A percentile compares a stretch with the other conserved stretches of the same genome.
These are phyloP conservation scores for Harrya chromipes DNA, from an alignment of 768 basidiomycete species.

Conservation along the genomic window DNA sequence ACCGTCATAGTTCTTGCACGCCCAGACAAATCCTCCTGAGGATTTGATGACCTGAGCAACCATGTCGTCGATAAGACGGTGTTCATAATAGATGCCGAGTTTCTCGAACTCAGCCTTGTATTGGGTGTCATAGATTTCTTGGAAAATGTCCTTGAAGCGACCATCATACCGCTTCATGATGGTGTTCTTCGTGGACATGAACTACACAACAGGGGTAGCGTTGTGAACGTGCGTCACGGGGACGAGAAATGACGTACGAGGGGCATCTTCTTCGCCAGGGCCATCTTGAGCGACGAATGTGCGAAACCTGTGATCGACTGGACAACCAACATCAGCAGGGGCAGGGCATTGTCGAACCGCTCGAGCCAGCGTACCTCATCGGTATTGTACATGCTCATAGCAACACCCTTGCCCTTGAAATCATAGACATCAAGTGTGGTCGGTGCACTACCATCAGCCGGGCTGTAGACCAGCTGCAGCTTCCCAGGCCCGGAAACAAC, in stretches of 20 bases:
- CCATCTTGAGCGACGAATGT: slow-evolving; percentile 98
- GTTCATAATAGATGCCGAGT: slow-evolving; percentile 85
- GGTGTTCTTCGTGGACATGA: slow-evolving; percentile 98
- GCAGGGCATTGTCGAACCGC: neutral
- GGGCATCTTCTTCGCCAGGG: slow-evolving; percentile 70
- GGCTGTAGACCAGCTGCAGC: slow-evolving; percentile 88
- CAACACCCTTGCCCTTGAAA: slow-evolving; percentile 90
- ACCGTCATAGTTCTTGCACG: slow-evolving; percentile 78
- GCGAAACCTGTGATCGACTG: slow-evolving; percentile 94
- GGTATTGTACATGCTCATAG: slow-evolving; percentile 98
- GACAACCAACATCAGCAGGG: neutral
- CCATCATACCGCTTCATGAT: slow-evolving; percentile 98
- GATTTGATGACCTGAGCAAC: slow-evolving; percentile 98
- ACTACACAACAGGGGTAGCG: slow-evolving; percentile 39
- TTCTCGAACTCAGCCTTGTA: slow-evolving; percentile 73
- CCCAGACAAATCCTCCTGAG: slow-evolving; percentile 85
- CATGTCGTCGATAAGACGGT: slow-evolving; percentile 97
- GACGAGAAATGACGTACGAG: slow-evolving; percentile 42
- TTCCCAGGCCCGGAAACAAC: slow-evolving; percentile 91
- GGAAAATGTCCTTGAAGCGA: slow-evolving; percentile 99
- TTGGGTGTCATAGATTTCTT: slow-evolving; percentile 85
- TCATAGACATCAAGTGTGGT: slow-evolving; percentile 84
- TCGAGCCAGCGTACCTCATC: slow-evolving; percentile 60
- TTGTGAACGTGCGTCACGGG: slow-evolving; percentile 3
- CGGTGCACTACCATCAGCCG: slow-evolving; percentile 65